These are phyloP conservation scores for Venturiaceae sp. DNA, from an alignment of 2,329 filamentous ascomycete species.

Conservation along the genomic window DNA sequence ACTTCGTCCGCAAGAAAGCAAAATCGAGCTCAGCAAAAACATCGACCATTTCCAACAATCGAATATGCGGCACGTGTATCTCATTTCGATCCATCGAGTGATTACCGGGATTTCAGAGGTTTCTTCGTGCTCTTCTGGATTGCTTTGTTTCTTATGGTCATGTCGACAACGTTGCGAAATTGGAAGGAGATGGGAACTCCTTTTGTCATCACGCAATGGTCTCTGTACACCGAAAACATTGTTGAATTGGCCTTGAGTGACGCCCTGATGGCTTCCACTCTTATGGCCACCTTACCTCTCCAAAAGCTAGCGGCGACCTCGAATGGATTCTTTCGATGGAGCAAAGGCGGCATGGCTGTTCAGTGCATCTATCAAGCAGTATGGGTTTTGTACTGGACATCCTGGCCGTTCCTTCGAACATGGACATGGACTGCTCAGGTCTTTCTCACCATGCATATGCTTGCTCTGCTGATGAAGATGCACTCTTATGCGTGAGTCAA, in stretches of 20 bases:
- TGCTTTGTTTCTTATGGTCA: conserved; percentile 89
- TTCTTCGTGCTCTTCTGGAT: conserved; percentile 99
- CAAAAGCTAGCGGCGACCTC: conserved; percentile 57
- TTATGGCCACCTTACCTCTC: conserved; percentile 60
- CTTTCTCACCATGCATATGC: conserved; percentile 81
- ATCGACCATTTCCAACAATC: conserved; percentile 83
- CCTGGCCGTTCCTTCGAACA: conserved; percentile 70
- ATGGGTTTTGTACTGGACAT: conserved; percentile 79
- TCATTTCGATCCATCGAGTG: conserved; percentile 87
- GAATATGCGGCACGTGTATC: conserved; percentile 86
- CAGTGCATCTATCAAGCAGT: conserved; percentile 72
- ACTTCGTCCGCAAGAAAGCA: conserved; percentile 79
- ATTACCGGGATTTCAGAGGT: conserved; percentile 89
- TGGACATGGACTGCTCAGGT: conserved; percentile 99
- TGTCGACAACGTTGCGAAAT: conserved; percentile 87
- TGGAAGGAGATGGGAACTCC: conserved; percentile 88
- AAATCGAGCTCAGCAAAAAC: conserved; percentile 68
- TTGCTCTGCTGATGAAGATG: conserved; percentile 97
- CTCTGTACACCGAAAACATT: conserved; percentile 76
- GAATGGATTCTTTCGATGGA: conserved; percentile 57
- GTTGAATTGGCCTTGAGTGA: conserved; percentile 81
- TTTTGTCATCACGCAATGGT: conserved; percentile 78
- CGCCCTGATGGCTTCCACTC: conserved; percentile 72
- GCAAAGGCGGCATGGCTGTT: conserved; percentile 62
- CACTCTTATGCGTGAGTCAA: conserved; percentile 74